Base-by-base conservation (phyloP, 768 basidiomycete species). In the Bullera alba region DNA sequence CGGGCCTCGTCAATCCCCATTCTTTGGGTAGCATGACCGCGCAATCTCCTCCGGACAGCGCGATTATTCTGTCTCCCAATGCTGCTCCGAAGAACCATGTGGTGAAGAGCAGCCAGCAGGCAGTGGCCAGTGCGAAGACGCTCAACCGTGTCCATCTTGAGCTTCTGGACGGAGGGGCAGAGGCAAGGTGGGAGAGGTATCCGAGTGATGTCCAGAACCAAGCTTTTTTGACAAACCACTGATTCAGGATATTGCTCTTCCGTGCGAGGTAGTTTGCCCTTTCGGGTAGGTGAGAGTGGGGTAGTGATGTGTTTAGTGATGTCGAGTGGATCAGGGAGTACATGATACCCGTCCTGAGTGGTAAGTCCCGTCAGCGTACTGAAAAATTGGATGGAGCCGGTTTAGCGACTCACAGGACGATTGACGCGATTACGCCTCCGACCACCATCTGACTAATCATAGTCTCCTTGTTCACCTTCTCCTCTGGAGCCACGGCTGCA, bases 171-270 rank as follows among this genome's bases (percentile, higher is more conserved):
- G 39, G 29, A 22, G 62, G 53, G 1, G 66, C 34, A 8, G 66
- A 39, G 46, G 62, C 41, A 30, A 63, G 55, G 42, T 68, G 63
- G 12, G 48, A n/a, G 19, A 69, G 42, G 50, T 63, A 88, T 0
- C 79, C 76, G 28, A 76, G 76, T 5, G 86, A 78, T 1, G 90
- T 91, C 90, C 91, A 95, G 0, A 75, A 87, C 91, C 93, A 95
- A 21, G 85, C 81, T 46, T 80, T 77, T 74, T 97, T 97, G 67
- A 92, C 87, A 74, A 93, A 92, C 61, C 80, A 75, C 50, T 83
- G 78, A 65, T 96, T 97, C 66, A 97, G 77, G 1, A 79, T 42
- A 66, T 91, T 96, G 58, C 78, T 73, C 71, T 92, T 92, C 60
- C 76, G 78, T 10, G 91, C 89, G 63, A 88, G 89, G 73, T 83